Evolutionary conservation across 495 filamentous ascomycete species (phyloP).

Genomic region (Penicillium coprophilum): DNA sequence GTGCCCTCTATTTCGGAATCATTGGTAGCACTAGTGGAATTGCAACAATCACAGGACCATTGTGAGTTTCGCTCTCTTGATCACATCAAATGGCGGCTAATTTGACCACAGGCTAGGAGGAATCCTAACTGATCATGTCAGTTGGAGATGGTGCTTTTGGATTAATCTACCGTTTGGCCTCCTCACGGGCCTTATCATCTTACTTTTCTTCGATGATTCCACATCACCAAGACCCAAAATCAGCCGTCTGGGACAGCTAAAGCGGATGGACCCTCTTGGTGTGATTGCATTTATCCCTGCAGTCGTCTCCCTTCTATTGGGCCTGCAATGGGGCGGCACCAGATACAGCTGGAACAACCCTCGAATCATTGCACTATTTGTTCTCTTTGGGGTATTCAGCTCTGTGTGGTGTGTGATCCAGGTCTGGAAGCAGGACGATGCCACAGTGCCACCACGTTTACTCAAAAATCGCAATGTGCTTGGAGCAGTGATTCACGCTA

Average conservation of each 20-base stretch:
- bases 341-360: constrained; percentile 63
- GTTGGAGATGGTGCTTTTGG: constrained; percentile 65
- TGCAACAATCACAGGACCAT: constrained; percentile 71
- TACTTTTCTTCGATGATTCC: constrained; percentile 60
- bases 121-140: constrained; percentile 58
- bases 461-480: constrained; percentile 68
- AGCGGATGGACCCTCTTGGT: constrained; percentile 66
- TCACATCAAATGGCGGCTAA: neutral
- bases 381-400: constrained; percentile 64
- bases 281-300: constrained; percentile 66
- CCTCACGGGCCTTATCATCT: constrained; percentile 58
- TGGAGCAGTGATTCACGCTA: constrained; percentile 51
- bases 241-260: constrained; percentile 43
- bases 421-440: constrained; percentile 65
- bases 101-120: constrained; percentile 39
- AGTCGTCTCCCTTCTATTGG: constrained; percentile 70
- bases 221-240: constrained; percentile 39
- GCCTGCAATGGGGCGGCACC: constrained; percentile 82
- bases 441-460: constrained; percentile 73
- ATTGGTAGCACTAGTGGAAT: constrained; percentile 79
- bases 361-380: constrained; percentile 68
- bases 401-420: constrained; percentile 64
- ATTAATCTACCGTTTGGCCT: constrained; percentile 69
- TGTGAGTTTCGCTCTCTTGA: constrained; percentile 32
- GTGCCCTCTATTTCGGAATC: constrained; percentile 73